Percentiles rank a stretch among this genome's conserved stretches.
phyloP scores from a whole-genome alignment of 1,284 basidiomycete genomes.

The Apiotrichum montevideense region DNA sequence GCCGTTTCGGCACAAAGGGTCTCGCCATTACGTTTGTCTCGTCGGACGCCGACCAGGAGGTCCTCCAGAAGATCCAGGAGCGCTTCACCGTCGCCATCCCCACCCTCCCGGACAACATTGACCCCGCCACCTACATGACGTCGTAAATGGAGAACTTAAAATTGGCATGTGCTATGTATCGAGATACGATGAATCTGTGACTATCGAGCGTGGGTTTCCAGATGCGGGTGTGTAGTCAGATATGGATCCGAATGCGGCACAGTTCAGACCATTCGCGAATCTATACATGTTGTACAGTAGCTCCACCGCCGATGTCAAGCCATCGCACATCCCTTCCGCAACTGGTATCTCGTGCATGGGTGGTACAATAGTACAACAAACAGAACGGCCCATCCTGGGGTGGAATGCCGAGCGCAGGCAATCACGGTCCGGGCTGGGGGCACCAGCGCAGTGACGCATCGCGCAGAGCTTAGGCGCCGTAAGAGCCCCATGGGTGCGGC shows the following conservation, averaged over 20 bases:
- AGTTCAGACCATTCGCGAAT: no score
- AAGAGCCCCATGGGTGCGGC: not conserved
- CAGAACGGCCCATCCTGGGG: not conserved
- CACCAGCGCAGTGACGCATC: no score
- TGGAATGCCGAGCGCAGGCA: not conserved
- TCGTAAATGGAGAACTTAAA: constrained; percentile 19
- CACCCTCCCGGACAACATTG: constrained; percentile 42
- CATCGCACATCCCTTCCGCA: no score
- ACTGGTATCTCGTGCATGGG: constrained; percentile 1
- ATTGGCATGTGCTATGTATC: constrained; percentile 3
- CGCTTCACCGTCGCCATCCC: constrained; percentile 48
- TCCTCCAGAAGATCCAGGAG: constrained; percentile 57
- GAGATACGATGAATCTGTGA: constrained; percentile 3
- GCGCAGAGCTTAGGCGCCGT: not conserved
- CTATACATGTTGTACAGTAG: no score
- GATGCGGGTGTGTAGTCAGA: no score
- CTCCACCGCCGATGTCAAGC: no score
- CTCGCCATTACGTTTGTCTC: constrained; percentile 97
- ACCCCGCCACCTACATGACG: constrained; percentile 45
- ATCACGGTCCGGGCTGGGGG: no score
- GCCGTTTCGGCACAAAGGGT: constrained; percentile 99
- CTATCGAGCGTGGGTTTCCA: no score
- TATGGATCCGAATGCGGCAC: no score
- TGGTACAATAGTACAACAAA: constrained; percentile 1
- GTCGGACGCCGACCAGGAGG: constrained; percentile 83